These are phyloP conservation scores for Pholiota adiposa DNA, from an alignment of 1,284 basidiomycete species.

Conservation along the genomic window DNA sequence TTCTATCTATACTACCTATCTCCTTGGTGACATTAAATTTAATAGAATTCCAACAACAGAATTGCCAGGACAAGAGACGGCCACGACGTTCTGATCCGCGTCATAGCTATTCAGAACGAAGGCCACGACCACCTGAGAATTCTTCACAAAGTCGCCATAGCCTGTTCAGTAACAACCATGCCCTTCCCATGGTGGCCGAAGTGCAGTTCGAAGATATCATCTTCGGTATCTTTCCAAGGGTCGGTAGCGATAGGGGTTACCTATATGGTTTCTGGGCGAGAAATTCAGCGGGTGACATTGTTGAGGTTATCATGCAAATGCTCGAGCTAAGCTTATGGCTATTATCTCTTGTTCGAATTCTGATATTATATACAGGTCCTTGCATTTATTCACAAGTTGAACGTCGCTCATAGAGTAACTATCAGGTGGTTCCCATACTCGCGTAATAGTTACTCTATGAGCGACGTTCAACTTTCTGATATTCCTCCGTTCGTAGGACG, in stretches of 20 bases:
- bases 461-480: constrained; percentile 10
- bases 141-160: constrained; percentile 25
- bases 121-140: constrained; percentile 28
- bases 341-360: neutral
- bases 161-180: constrained; percentile 27
- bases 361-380: constrained; percentile 17
- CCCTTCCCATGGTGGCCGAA: constrained; percentile 31
- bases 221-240: constrained; percentile 33
- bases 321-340: constrained; percentile 31
- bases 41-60: neutral
- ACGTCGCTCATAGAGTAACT: constrained; percentile 30
- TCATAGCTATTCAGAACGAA: constrained; percentile 25
- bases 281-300: constrained; percentile 33
- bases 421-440: too few species aligned
- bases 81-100: constrained; percentile 24
- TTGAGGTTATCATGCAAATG: constrained; percentile 35
- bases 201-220: constrained; percentile 32
- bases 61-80: constrained; percentile 24
- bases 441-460: too few species aligned
- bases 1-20: neutral
- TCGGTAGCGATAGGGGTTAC: constrained; percentile 15
- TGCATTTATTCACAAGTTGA: constrained; percentile 23
- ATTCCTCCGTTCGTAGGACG: constrained; percentile 30
- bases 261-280: constrained; percentile 24
- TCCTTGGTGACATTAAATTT: too few species aligned